phyloP scores from a whole-genome alignment of 2,329 filamentous ascomycete species.

The Alternaria postmessia region DNA sequence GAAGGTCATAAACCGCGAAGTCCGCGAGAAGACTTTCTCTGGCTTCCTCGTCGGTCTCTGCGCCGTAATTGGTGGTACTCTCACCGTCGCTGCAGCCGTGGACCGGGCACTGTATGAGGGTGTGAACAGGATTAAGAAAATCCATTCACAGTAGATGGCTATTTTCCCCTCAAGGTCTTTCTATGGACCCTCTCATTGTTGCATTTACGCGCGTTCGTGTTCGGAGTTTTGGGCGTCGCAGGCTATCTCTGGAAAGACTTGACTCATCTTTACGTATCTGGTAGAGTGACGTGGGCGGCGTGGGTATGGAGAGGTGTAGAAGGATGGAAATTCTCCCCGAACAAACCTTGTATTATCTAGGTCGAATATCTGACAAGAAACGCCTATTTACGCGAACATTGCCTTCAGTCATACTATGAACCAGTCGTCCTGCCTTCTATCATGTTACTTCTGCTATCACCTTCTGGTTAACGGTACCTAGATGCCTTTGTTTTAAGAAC shows the following conservation, averaged over 20 bases:
- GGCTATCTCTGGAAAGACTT: neutral
- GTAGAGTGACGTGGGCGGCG: neutral
- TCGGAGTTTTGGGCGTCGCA: slow-evolving; percentile 13
- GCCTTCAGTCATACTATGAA: neutral
- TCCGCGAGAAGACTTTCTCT: slow-evolving; percentile 85
- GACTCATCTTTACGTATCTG: neutral
- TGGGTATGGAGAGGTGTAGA: neutral
- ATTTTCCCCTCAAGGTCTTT: neutral
- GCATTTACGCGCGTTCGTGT: slow-evolving; percentile 12
- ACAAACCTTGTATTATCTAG: slow-evolving; percentile 11
- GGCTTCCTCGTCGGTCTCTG: slow-evolving; percentile 94
- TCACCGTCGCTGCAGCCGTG: slow-evolving; percentile 93
- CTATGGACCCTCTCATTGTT: neutral
- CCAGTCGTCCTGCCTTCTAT: neutral
- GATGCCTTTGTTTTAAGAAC: neutral
- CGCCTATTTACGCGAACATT: neutral
- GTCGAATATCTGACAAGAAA: neutral
- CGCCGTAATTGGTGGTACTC: slow-evolving; percentile 90
- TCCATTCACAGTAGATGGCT: slow-evolving; percentile 66
- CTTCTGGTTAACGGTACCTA: neutral
- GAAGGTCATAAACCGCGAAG: slow-evolving; percentile 98
- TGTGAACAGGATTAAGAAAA: slow-evolving; percentile 82
- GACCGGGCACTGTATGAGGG: slow-evolving; percentile 94
- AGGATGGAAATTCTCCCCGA: neutral
- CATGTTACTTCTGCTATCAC: neutral